Evolutionary conservation across 2,329 filamentous ascomycete species (phyloP).

Genomic region (Basipetospora sp.): DNA sequence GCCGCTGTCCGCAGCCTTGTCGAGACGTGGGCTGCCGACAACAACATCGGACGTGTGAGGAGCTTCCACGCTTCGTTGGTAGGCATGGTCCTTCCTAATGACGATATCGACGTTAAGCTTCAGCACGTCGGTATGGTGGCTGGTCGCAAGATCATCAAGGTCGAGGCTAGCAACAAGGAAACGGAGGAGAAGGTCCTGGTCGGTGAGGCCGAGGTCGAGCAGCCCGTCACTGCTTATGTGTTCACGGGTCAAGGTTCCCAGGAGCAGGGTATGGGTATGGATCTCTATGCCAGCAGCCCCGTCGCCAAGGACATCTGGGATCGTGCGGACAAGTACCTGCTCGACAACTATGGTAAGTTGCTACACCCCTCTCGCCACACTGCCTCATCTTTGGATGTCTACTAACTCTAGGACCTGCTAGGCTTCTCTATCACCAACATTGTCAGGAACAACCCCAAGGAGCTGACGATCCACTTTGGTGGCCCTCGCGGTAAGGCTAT

Average conservation of each 20-base stretch:
- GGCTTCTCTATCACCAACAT: conserved; percentile 96
- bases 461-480: conserved; percentile 95
- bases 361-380: conserved; percentile 6
- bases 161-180: conserved; percentile 89
- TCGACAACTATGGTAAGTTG: conserved; percentile 92
- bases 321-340: conserved; percentile 89
- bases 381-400: conserved; percentile 2
- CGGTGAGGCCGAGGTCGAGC: conserved; percentile 92
- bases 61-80: conserved; percentile 94
- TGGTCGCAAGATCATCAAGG: conserved; percentile 98
- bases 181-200: conserved; percentile 91
- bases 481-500: conserved; percentile 93
- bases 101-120: conserved; percentile 84
- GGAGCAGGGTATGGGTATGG: conserved; percentile 99
- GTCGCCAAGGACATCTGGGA: conserved; percentile 98
- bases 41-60: conserved; percentile 90
- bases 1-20: conserved; percentile 89
- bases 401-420: conserved; percentile 18
- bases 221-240: conserved; percentile 90
- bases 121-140: conserved; percentile 96
- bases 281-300: conserved; percentile 80
- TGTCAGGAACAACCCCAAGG: conserved; percentile 98
- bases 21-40: conserved; percentile 97
- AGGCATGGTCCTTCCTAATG: conserved; percentile 97
- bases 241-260: conserved; percentile 98